Evolutionary conservation across 345 rosid genomes (phyloP), one percentile per base, ranked within the genome.

Genomic region (Salix purpurea): DNA sequence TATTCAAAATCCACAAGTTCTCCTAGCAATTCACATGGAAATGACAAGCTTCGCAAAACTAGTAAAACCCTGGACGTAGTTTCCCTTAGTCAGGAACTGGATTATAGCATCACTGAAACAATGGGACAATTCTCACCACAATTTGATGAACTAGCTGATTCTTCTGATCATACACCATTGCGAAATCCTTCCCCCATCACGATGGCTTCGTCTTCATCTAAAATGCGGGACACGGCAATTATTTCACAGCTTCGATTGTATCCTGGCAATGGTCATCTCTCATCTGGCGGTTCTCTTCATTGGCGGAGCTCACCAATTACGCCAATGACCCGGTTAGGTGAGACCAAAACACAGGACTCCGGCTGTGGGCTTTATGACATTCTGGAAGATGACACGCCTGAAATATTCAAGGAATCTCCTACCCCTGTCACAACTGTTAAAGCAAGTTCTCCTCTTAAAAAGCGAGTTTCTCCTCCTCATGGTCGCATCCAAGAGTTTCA

Each of bases 381-480:
- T 77, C 30, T 78, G 24, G 90, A 80, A 78, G 89, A 87, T 71
- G 92, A 86, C 68, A 84, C 87, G 11, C 89, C 86, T 21, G 90
- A 89, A 75, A 79, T 86, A 64, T 77, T 86, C 83, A 81, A 81
- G 78, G 89, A 87, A 37, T 74, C 80, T 70, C 75, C 86, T 10
- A 77, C 84, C 11, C 77, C 83, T 24, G 37, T 65, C 58, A 66
- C 84, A 71, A 46, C 89, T 64, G 85, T 89, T 68, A 86, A 85
- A 80, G 80, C 78, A 71, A 83, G 82, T 71, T 90, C 91, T 34
- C 94, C 91, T 12, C 87, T 77, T 56, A 73, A 83, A 32, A 87
- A 89, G 71, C 82, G 90, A 73, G 88, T 90, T 75, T 89, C 90
- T 70, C 88, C 90, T 75, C 90, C 91, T 39, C 85, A 77, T 9